phyloP scores from a whole-genome alignment of 768 basidiomycete species.

The Leccinellum rugosiceps region DNA sequence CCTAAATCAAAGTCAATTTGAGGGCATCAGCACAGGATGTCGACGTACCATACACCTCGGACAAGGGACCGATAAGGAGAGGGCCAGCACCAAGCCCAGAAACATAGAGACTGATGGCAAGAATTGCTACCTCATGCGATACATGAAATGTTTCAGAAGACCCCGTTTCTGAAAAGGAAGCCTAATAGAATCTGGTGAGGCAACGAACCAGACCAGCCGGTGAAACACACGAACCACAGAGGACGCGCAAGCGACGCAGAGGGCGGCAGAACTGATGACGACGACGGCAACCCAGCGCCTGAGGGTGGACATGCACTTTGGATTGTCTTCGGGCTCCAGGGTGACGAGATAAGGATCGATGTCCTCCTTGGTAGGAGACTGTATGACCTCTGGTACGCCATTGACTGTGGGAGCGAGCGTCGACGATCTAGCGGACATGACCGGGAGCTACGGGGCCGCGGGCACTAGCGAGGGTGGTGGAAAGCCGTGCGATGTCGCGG shows the following conservation, averaged over 20 bases:
- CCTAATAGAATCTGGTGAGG: constrained; percentile 32
- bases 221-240: constrained; percentile 44
- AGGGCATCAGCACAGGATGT: background rate
- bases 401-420: constrained; percentile 8
- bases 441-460: background rate
- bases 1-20: constrained; percentile 32
- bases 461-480: background rate
- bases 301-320: constrained; percentile 36
- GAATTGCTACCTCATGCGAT: constrained; percentile 48
- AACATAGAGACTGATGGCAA: constrained; percentile 47
- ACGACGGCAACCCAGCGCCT: constrained; percentile 50
- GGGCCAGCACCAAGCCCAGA: constrained; percentile 34
- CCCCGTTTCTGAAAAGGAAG: constrained; percentile 60
- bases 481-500: background rate
- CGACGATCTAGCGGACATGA: constrained; percentile 8
- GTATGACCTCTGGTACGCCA: background rate
- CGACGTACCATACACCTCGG: constrained; percentile 33
- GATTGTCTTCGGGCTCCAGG: constrained; percentile 41
- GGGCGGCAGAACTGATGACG: constrained; percentile 44
- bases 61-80: constrained; percentile 41
- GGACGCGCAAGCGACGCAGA: constrained; percentile 54
- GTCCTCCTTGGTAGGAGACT: background rate
- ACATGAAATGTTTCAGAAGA: constrained; percentile 52
- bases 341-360: constrained; percentile 28
- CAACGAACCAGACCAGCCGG: background rate